Percentiles rank a stretch among this genome's conserved stretches.
Evolutionary conservation across 352 stramenopile species (phyloP).

Genomic region (Pythium volutum): DNA sequence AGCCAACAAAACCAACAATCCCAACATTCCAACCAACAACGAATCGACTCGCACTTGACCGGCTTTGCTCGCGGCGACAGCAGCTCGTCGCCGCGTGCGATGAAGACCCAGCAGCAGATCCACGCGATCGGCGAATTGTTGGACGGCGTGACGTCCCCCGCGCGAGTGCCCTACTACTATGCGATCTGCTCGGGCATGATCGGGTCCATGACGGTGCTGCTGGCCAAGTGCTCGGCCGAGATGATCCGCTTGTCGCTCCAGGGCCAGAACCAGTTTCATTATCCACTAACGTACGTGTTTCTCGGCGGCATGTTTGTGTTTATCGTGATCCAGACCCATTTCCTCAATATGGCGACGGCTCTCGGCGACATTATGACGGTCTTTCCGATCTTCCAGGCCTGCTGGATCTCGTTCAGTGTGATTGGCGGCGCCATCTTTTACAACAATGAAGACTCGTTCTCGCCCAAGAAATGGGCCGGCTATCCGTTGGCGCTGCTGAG

Average conservation of each 20-base stretch:
- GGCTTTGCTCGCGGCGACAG: constrained; percentile 15
- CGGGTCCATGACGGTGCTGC: constrained; percentile 76
- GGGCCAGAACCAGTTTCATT: constrained; percentile 86
- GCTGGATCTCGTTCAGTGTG: constrained; percentile 88
- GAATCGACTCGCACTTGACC: background rate
- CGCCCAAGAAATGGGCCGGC: constrained; percentile 54
- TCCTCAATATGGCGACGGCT: constrained; percentile 83
- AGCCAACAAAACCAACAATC: background rate
- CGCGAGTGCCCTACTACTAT: constrained; percentile 81
- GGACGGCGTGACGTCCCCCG: constrained; percentile 27
- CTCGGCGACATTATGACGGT: constrained; percentile 88
- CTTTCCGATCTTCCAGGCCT: constrained; percentile 86
- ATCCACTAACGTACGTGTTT: constrained; percentile 83
- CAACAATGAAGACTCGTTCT: constrained; percentile 59
- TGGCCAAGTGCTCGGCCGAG: constrained; percentile 84
- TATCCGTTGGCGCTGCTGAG: constrained; percentile 72
- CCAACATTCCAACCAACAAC: background rate
- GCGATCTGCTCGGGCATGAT: constrained; percentile 85
- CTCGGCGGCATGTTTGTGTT: constrained; percentile 83
- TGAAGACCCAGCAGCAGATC: constrained; percentile 15
- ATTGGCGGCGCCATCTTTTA: constrained; percentile 85
- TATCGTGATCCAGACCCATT: constrained; percentile 85
- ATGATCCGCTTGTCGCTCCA: constrained; percentile 83
- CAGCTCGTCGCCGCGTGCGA: constrained; percentile 13
- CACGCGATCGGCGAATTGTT: constrained; percentile 33